A percentile compares a stretch with the other conserved stretches of the same genome.
Evolutionary conservation across 352 stramenopile species (phyloP).

Genomic region (Blastocystis sp.): DNA sequence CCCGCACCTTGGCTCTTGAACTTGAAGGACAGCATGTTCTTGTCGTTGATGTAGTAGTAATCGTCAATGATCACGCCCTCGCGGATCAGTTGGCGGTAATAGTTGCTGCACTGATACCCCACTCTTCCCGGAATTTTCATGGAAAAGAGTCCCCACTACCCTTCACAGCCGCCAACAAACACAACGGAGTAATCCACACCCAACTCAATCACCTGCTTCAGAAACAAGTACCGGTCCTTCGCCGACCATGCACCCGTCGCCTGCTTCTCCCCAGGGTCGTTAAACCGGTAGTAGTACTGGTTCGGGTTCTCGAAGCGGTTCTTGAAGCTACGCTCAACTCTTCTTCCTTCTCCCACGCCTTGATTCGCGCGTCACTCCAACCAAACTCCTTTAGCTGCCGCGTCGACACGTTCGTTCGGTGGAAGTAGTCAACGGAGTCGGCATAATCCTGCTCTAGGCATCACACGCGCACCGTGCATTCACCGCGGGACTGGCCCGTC

Average conservation of each 20-base stretch:
- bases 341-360: conserved; percentile 1
- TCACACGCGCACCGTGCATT: background rate
- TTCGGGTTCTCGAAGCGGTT: conserved; percentile 70
- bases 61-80: conserved; percentile 71
- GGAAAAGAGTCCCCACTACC: conserved; percentile 71
- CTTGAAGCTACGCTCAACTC: conserved; percentile 48
- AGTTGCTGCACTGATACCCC: conserved; percentile 73
- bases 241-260: conserved; percentile 70
- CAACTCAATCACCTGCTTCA: conserved; percentile 71
- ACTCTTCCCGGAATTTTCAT: conserved; percentile 72
- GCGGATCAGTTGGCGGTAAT: conserved; percentile 71
- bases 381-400: conserved; percentile 40
- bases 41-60: conserved; percentile 70
- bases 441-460: background rate
- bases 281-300: conserved; percentile 72
- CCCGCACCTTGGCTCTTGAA: background rate
- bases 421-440: conserved; percentile 17
- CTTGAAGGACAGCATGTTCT: conserved; percentile 71
- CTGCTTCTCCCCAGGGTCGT: conserved; percentile 70
- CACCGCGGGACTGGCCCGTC: background rate
- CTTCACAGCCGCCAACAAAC: background rate
- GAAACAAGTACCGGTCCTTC: conserved; percentile 70
- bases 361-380: conserved; percentile 62
- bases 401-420: conserved; percentile 26
- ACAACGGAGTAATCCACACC: conserved; percentile 71